Evolutionary conservation across 2,329 filamentous ascomycete genomes (phyloP).

Genomic region (Tolypocladium capitatum): DNA sequence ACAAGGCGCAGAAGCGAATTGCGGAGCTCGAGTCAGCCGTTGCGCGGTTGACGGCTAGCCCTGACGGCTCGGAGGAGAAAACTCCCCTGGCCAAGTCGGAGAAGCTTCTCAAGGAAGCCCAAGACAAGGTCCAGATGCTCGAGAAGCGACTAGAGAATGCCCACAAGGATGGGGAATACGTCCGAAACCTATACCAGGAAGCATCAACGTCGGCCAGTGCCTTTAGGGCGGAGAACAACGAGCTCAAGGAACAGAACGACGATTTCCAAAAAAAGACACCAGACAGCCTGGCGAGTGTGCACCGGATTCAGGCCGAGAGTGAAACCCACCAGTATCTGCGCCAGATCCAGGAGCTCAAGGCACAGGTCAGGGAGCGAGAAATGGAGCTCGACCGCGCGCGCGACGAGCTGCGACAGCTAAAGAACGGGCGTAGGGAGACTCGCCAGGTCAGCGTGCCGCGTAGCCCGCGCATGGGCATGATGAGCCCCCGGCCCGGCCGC

Average conservation of each 20-base stretch:
- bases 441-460: slow-evolving; percentile 42
- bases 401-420: slow-evolving; percentile 34
- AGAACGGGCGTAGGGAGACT: slow-evolving; percentile 40
- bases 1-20: slow-evolving; percentile 23
- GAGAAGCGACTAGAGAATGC: slow-evolving; percentile 26
- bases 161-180: slow-evolving; percentile 41
- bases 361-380: slow-evolving; percentile 35
- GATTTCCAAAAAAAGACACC: slow-evolving; percentile 28
- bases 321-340: slow-evolving; percentile 21
- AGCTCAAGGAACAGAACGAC: slow-evolving; percentile 27
- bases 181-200: slow-evolving; percentile 44
- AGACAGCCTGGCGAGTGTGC: slow-evolving; percentile 32
- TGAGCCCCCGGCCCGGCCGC: slow-evolving; percentile 32
- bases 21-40: slow-evolving; percentile 21
- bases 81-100: slow-evolving; percentile 14
- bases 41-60: slow-evolving; percentile 13
- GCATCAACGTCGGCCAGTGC: slow-evolving; percentile 34
- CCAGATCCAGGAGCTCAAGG: slow-evolving; percentile 27
- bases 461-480: slow-evolving; percentile 39
- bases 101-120: slow-evolving; percentile 21
- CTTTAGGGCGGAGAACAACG: slow-evolving; percentile 31
- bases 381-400: slow-evolving; percentile 31
- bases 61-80: slow-evolving; percentile 11
- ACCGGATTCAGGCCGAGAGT: slow-evolving; percentile 28
- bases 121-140: slow-evolving; percentile 24